Evolutionary conservation across 495 filamentous ascomycete species (phyloP).

Genomic region (Aeminium ludgeri): DNA sequence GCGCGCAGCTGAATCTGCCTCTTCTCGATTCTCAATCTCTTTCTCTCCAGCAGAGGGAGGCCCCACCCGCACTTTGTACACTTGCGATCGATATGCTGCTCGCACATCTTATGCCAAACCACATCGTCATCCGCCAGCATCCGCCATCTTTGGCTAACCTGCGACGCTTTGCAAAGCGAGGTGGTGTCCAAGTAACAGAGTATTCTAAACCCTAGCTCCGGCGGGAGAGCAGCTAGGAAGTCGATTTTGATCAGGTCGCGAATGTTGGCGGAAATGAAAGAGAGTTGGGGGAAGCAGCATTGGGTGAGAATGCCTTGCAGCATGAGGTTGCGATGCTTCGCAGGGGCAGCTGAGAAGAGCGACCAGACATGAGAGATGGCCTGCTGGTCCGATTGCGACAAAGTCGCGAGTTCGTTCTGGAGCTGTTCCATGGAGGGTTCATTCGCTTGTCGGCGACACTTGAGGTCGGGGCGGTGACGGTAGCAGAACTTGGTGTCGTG

Average conservation of each 20-base stretch:
- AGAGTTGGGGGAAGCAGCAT: conserved; percentile 95
- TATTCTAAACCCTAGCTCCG: conserved; percentile 85
- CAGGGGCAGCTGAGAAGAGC: conserved; percentile 84
- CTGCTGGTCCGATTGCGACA: conserved; percentile 72
- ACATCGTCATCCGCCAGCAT: conserved; percentile 85
- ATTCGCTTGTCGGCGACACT: conserved; percentile 80
- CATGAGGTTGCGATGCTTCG: conserved; percentile 88
- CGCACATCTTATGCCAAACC: conserved; percentile 98
- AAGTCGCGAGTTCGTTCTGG: conserved; percentile 67
- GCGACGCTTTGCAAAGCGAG: conserved; percentile 92
- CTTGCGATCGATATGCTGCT: conserved; percentile 93
- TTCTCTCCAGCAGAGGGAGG: conserved; percentile 72
- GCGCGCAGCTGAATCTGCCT: conserved; percentile 64
- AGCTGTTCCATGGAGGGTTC: conserved; percentile 91
- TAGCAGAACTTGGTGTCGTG: conserved; percentile 90
- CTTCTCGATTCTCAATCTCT: conserved; percentile 72
- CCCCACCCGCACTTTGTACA: conserved; percentile 97
- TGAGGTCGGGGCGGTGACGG: conserved; percentile 82
- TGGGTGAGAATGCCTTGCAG: conserved; percentile 85
- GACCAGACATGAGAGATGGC: conserved; percentile 95
- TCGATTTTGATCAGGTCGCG: conserved; percentile 91
- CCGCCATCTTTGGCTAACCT: conserved; percentile 81
- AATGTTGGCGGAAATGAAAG: conserved; percentile 70
- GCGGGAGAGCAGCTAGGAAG: conserved; percentile 72
- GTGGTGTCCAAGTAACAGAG: conserved; percentile 83